phyloP scores from a whole-genome alignment of 495 filamentous ascomycete genomes.

The Penicillium pancosmium region DNA sequence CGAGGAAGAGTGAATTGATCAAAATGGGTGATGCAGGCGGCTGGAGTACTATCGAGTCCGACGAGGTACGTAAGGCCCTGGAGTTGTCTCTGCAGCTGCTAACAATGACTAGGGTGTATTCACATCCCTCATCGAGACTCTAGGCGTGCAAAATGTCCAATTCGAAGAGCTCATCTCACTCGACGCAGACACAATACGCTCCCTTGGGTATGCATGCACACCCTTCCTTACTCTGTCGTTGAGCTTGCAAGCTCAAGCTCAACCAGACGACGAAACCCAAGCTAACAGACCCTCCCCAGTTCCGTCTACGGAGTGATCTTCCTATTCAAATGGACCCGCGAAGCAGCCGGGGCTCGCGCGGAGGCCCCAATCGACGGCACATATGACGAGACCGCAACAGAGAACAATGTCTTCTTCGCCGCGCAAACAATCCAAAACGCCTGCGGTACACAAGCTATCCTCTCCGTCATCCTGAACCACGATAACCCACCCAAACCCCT shows the following conservation, averaged over 20 bases:
- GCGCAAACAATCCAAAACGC: constrained; percentile 99
- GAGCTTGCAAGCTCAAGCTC: constrained; percentile 7
- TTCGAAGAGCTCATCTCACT: constrained; percentile 95
- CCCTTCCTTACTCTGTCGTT: too few species aligned
- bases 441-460: constrained; percentile 94
- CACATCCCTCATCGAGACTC: constrained; percentile 87
- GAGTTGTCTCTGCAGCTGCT: constrained; percentile 10
- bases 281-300: constrained; percentile 39
- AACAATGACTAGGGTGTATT: constrained; percentile 77
- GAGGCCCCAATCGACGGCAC: constrained; percentile 72
- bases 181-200: constrained; percentile 76
- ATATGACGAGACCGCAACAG: constrained; percentile 70
- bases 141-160: constrained; percentile 90
- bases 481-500: constrained; percentile 37
- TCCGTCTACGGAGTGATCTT: constrained; percentile 98
- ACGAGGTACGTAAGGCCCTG: constrained; percentile 67
- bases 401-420: constrained; percentile 87
- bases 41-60: constrained; percentile 86
- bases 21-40: constrained; percentile 54
- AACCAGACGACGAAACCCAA: constrained; percentile 11
- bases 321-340: constrained; percentile 96
- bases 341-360: constrained; percentile 60
- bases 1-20: background rate
- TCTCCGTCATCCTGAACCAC: constrained; percentile 91
- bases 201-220: constrained; percentile 52